A percentile compares a stretch with the other conserved stretches of the same genome.
Conservation (phyloP, 129 eudicot species). For the Gnaphalium uliginosum region DNA sequence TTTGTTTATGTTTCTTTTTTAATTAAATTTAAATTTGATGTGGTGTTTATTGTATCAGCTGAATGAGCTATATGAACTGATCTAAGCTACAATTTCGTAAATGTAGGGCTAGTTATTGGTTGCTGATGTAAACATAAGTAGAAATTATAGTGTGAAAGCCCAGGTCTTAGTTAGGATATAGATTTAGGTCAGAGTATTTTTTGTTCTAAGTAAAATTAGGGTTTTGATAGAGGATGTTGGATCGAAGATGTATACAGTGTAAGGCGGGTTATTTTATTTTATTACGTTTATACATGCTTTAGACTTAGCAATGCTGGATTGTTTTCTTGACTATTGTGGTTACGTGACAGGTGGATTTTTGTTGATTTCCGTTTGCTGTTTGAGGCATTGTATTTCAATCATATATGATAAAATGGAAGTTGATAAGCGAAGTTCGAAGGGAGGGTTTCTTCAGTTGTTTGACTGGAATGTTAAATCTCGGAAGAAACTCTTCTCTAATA, state of each 20-base stretch:
- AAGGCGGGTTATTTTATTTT: neutral
- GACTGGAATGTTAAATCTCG: conserved; percentile 98
- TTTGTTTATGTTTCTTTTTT: neutral
- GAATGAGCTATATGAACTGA: conserved; percentile 15
- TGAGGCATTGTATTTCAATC: conserved; percentile 11
- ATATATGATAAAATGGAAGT: conserved; percentile 75
- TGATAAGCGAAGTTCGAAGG: conserved; percentile 79
- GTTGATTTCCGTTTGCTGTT: conserved; percentile 27
- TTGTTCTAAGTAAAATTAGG: neutral
- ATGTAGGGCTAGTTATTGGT: neutral
- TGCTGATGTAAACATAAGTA: conserved; percentile 1
- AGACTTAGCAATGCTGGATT: conserved; percentile 2
- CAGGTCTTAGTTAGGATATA: conserved; percentile 16
- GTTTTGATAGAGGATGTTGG: conserved; percentile 17
- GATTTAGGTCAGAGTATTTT: conserved; percentile 9
- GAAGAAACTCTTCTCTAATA: conserved; percentile 87
- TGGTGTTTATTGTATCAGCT: conserved; percentile 17
- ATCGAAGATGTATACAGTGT: conserved; percentile 11
- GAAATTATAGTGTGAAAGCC: neutral
- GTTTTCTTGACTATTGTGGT: neutral
- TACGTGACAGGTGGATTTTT: conserved; percentile 32
- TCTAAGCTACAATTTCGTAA: conserved; percentile 21
- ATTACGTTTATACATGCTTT: neutral
- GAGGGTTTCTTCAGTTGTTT: conserved; percentile 89
- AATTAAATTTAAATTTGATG: neutral